phyloP scores from a whole-genome alignment of 768 basidiomycete species.

The Trametes punicea region DNA sequence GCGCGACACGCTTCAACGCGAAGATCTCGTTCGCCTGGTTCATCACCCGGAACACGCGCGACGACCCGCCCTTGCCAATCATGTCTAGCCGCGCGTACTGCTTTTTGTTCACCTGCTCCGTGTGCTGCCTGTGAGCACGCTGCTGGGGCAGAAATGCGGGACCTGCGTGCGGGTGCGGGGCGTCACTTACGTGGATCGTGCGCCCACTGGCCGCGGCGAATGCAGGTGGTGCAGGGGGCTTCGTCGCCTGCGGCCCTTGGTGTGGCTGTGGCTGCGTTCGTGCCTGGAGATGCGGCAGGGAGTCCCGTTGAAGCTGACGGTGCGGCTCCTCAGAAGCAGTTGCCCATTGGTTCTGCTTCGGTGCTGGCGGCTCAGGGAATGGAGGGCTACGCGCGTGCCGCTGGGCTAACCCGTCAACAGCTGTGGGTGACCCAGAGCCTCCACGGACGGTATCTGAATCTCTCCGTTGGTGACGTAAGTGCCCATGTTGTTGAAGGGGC shows the following conservation, averaged over 20 bases:
- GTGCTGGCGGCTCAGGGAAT: slow-evolving; percentile 56
- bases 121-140: background rate
- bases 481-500: slow-evolving; percentile 30
- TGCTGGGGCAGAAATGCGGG: background rate
- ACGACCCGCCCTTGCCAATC: slow-evolving; percentile 92
- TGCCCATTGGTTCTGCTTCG: background rate
- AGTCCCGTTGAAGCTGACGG: slow-evolving; percentile 4
- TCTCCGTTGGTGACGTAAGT: slow-evolving; percentile 54
- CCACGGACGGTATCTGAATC: slow-evolving; percentile 72
- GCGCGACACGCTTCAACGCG: slow-evolving; percentile 88
- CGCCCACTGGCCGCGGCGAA: background rate
- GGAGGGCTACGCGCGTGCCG: slow-evolving; percentile 70
- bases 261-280: background rate
- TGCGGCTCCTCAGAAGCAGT: slow-evolving; percentile 3
- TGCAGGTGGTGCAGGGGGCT: slow-evolving; percentile 12
- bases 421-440: slow-evolving; percentile 51
- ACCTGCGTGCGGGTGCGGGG: background rate
- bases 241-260: background rate
- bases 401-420: slow-evolving; percentile 35
- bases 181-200: slow-evolving; percentile 11
- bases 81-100: slow-evolving; percentile 81
- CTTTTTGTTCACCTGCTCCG: slow-evolving; percentile 69
- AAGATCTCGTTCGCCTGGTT: slow-evolving; percentile 72
- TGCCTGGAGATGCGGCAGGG: background rate
- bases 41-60: slow-evolving; percentile 92